Evolutionary conservation across 1,139 yeast species (phyloP), one percentile per base, ranked within the genome.

Genomic region (Pichia sp.): DNA sequence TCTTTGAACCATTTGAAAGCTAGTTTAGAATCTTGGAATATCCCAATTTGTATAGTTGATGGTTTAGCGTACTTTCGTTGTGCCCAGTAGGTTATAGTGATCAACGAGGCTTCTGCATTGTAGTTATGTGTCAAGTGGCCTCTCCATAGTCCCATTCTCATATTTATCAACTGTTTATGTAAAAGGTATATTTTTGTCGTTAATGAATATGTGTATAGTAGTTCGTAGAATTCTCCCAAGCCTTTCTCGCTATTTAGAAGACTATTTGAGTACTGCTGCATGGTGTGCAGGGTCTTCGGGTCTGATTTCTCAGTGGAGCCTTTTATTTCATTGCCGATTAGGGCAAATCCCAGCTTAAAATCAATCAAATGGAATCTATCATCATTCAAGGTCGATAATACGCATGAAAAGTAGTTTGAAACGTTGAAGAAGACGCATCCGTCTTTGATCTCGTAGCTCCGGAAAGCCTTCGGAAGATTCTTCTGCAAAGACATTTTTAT

Each of bases 331-430:
- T 63, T 63, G 14, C 65, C 65, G 40, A 72, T 72, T 41, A 78
- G 71, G 3, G 80, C 80, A 61, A 84, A 82, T 4, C 79, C 73
- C 58, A 90, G 81, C 56, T 81, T 77, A 69, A 91, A 87, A 67
- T 89, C 95, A 38, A 93, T 87, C 61, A 87, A 76, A 65, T 84
- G 85, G 63, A 87, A 85, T 12, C 92, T 92, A 52, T 85, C 87
- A 59, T 87, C 84, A 2, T 85, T 85, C 20, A 56, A 46, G 4
- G 88, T 83, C 0, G 93, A 84, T n/a, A 90, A 71, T 46, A 87
- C 84, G 12, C 87, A 81, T 60, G 83, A 80, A 65, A 87, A 91
- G 54, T 87, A 87, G 55, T 81, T 78, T 0, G 81, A 78, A 4
- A 87, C 81, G 12, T 75, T 73, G 58, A 93, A 85, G 53, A 80